A percentile compares a stretch with the other conserved stretches of the same genome.
Evolutionary conservation across 306 rosid species (phyloP).

Genomic region (Rosa rugosa): DNA sequence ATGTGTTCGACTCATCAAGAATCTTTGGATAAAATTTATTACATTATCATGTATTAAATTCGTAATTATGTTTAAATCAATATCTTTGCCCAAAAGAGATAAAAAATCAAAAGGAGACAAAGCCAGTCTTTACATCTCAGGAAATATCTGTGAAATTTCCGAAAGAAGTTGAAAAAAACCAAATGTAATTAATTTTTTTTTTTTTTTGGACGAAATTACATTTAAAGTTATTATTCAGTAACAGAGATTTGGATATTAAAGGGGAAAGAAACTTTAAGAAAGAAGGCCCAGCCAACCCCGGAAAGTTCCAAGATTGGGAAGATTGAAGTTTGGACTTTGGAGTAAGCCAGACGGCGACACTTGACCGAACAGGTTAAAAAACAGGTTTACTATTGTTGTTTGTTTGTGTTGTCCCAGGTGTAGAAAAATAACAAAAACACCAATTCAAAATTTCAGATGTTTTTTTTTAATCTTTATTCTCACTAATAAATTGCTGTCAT

Average conservation of each 20-base stretch:
- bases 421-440: neutral
- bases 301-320: neutral
- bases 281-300: neutral
- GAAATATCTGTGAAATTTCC: neutral
- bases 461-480: too few relatives aligned
- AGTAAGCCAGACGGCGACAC: neutral
- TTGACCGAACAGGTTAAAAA: neutral
- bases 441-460: neutral
- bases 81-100: neutral
- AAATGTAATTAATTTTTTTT: neutral
- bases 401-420: neutral
- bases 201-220: too few relatives aligned
- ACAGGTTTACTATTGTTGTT: too few relatives aligned
- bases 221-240: neutral
- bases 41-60: neutral
- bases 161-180: too few relatives aligned
- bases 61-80: too few relatives aligned
- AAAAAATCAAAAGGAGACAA: neutral
- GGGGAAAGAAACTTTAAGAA: neutral
- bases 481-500: too few relatives aligned
- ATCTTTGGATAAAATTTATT: too few relatives aligned
- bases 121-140: neutral
- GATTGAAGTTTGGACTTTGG: neutral
- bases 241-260: neutral
- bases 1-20: too few relatives aligned